Evolutionary conservation across 2,329 filamentous ascomycete genomes (phyloP), one percentile per base, ranked within the genome.

Genomic region (Neonectria hederae): DNA sequence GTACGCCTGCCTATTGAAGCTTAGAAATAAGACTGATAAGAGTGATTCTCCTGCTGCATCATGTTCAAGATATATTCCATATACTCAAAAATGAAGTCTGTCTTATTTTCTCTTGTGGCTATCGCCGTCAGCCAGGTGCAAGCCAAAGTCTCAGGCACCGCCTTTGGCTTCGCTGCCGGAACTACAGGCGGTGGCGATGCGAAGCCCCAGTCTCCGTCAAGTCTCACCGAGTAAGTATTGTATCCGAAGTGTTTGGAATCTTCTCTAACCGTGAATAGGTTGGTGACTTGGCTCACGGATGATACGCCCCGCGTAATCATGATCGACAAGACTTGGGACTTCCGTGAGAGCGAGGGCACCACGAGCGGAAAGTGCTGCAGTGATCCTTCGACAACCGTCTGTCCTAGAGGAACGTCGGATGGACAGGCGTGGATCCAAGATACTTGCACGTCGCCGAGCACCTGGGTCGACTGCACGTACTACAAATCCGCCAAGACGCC

Each of bases 181-280:
- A 84, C 86, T 24, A 89, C 87, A 19, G 88, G 88, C 45, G 88
- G 88, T 71, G 87, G 87, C 53, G 80, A 70, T 65, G 86, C 84
- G 28, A 77, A 80, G 19, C 76, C 85, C n/a, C 84, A 84, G 9
- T 84, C 85, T 67, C 87, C 86, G 5, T 77, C 74, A 9, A 84
- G 81, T 46, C 86, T 76, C 45, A 80, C 76, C 21, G 80, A 90
- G 82, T 83, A 89, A 42, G 84, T 84, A 74, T 51, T 7, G 21
- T 55, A 9, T 32, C n/a, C 45, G 14, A 14, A n/a, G 4, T 22
- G 7, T 19, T 14, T n/a, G 38, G 28, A 19, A 14, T 7, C 19
- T n/a, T 4, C 19, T 14, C 61, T 61, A 21, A 59, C 26, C 3
- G 8, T 14, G 35, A 26, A 5, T 11, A 28, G 65, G 30, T 58